Evolutionary conservation across 192 early-diverging fungal genomes (phyloP), one percentile per base, ranked within the genome.

Genomic region (Phlyctochytrium arcticum): DNA sequence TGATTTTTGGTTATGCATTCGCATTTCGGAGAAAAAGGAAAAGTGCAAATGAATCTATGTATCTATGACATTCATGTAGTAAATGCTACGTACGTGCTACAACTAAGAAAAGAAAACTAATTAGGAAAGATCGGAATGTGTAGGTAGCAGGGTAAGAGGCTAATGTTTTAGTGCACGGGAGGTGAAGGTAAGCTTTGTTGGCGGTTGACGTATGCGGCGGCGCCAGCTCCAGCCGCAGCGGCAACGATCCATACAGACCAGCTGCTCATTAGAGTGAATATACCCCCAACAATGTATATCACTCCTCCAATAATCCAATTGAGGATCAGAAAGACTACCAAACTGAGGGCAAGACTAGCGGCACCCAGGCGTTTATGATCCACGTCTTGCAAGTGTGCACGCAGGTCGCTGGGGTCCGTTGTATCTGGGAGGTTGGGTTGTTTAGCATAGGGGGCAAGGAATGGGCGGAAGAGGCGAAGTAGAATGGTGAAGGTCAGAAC

Each of bases 391-490:
- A 66, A 7, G 6, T 26, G n/a, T 33, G 64, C 54, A 23, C 54
- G 54, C 1, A 66, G 10, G 51, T 66, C 64, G 37, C 42, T 19
- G 10, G 64, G 64, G 30, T 66, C 64, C 23, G 33, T 27, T 9
- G 12, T 34, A 36, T 37, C 36, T 21, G 64, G 54, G 17, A 66
- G 54, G 23, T 30, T 54, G 34, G 62, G 49, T n/a, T n/a, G n/a
- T n/a, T n/a, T n/a, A 2, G 9, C 54, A 32, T 51, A 23, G 8
- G 64, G 64, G 3, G 64, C 64, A 27, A 66, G 39, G 64, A 66
- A 57, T 2, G 64, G 64, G 19, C 64, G 64, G 21, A 66, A 54
- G 3, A 66, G 54, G 33, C 64, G 64, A n/a, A 66, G 64, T 35
- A 57, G 15, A 21, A 66, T 55, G 54, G 64, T 42, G 12, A 66